Base-by-base conservation (phyloP, 2,329 filamentous ascomycete species). In the Zopfia rhizophila region DNA sequence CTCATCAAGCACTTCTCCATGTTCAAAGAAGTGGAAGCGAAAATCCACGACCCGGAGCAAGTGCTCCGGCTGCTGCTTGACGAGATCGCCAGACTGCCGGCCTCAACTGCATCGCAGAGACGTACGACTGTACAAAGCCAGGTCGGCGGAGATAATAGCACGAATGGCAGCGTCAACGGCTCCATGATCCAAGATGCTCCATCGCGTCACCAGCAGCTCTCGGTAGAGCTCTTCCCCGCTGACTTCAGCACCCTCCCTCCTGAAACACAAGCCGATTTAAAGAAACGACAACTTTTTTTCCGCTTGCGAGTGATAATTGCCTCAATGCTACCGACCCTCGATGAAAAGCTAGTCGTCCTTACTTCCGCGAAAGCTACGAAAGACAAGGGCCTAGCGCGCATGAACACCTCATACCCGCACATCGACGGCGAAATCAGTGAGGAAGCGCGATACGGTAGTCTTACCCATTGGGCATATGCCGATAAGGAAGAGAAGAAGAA, bases 261-360 rank as follows among this genome's bases (percentile, higher is more conserved):
- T n/a, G 63, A 69, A 30, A 68, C 72, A 35, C 71, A 75, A 40
- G 69, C 72, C n/a, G 87, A 88, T 61, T 69, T 88, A 30, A 81
- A 81, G 39, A 84, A 87, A 55, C 85, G 90, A 56, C 83, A 88
- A 62, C 78, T 92, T 29, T 96, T 93, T 68, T 84, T 86, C 61
- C 86, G 90, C 49, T 85, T 93, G 40, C 87, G 91, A 25, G 81
- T 85, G 60, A 87, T 89, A 55, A 87, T 96, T 39, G 84, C 88
- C 56, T 89, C 92, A 60, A 89, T 97, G 79, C 84, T 97, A 31
- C 85, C 91, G 35, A 93, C 92, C 1, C 82, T 97, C 25, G 94
- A 99, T 66, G 94, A 99, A 75, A 99, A 99, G 75, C 96, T 97
- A 58, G 92, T 97, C 60, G 94, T 99, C 59, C 88, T 97, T 45